phyloP scores from a whole-genome alignment of 768 basidiomycete genomes.

The Hydnomerulius pinastri region DNA sequence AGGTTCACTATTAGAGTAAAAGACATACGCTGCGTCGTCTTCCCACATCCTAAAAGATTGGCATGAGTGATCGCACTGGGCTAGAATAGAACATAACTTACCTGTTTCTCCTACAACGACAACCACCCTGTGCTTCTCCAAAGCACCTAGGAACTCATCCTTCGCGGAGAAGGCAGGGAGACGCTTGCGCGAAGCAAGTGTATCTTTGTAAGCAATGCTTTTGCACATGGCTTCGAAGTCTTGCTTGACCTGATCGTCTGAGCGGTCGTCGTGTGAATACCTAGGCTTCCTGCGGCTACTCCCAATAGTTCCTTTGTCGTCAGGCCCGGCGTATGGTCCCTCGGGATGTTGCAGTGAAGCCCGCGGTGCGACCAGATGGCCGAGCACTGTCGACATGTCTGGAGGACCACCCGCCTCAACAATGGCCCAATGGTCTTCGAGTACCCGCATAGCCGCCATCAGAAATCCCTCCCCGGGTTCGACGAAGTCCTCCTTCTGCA shows the following conservation, averaged over 20 bases:
- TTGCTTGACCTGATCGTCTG: conserved; percentile 48
- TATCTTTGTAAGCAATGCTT: conserved; percentile 51
- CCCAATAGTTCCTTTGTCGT: not conserved
- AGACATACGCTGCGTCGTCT: conserved; percentile 78
- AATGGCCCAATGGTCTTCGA: conserved; percentile 70
- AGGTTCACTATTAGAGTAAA: not conserved
- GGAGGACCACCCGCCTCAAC: conserved; percentile 76
- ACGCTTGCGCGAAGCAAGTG: conserved; percentile 55
- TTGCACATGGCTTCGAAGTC: conserved; percentile 51
- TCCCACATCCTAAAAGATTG: conserved; percentile 67
- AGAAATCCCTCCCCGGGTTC: conserved; percentile 72
- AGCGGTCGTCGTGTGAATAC: conserved; percentile 41
- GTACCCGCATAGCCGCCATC: conserved; percentile 64
- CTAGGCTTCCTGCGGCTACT: conserved; percentile 3
- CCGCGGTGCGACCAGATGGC: conserved; percentile 24
- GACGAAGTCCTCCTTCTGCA: conserved; percentile 56
- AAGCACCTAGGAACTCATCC: conserved; percentile 57
- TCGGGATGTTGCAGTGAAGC: conserved; percentile 18
- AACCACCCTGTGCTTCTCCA: conserved; percentile 65
- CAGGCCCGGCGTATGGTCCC: not conserved
- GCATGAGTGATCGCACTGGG: conserved; percentile 1
- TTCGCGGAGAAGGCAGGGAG: conserved; percentile 78
- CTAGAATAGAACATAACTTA: conserved; percentile 26
- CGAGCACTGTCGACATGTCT: conserved; percentile 66
- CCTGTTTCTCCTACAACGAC: conserved; percentile 92